Conservation (phyloP, 2,329 filamentous ascomycete genomes). For the Hymenoscyphus repandus region DNA sequence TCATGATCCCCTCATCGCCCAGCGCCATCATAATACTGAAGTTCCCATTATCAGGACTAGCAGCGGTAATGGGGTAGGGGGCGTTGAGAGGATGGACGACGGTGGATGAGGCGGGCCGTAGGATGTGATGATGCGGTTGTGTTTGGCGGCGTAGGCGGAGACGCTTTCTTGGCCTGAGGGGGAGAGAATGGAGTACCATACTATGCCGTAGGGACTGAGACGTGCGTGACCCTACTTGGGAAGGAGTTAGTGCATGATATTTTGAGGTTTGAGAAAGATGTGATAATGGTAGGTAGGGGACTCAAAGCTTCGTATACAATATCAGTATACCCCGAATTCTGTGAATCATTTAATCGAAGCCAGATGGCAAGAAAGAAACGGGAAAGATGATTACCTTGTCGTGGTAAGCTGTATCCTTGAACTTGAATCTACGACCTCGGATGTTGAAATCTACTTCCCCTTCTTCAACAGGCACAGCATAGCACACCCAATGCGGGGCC, state of each 20-base stretch:
- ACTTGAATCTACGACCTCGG: slow-evolving; percentile 28
- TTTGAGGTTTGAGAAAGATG: too few relatives aligned
- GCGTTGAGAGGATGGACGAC: slow-evolving; percentile 16
- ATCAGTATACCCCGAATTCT: slow-evolving; percentile 37
- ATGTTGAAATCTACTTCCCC: slow-evolving; percentile 26
- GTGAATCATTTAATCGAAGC: neutral
- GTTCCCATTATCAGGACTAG: neutral
- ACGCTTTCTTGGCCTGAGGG: slow-evolving; percentile 25
- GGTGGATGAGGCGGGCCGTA: slow-evolving; percentile 22
- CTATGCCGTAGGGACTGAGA: slow-evolving; percentile 38
- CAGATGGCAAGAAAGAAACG: neutral
- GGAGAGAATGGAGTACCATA: slow-evolving; percentile 38
- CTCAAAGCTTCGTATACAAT: slow-evolving; percentile 29
- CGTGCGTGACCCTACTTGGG: slow-evolving; percentile 41
- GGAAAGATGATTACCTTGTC: slow-evolving; percentile 34
- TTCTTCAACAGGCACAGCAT: slow-evolving; percentile 33
- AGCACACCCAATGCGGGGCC: slow-evolving; percentile 36
- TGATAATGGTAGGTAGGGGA: too few relatives aligned
- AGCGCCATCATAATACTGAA: slow-evolving; percentile 4
- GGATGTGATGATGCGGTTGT: slow-evolving; percentile 27
- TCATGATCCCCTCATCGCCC: slow-evolving; percentile 3
- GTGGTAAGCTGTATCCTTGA: slow-evolving; percentile 39
- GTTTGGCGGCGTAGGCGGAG: slow-evolving; percentile 28
- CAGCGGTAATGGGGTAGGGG: neutral
- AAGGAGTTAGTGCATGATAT: too few relatives aligned